Evolutionary conservation across 2,329 filamentous ascomycete species (phyloP).

Genomic region (Phaeophleospora eucalypticola): DNA sequence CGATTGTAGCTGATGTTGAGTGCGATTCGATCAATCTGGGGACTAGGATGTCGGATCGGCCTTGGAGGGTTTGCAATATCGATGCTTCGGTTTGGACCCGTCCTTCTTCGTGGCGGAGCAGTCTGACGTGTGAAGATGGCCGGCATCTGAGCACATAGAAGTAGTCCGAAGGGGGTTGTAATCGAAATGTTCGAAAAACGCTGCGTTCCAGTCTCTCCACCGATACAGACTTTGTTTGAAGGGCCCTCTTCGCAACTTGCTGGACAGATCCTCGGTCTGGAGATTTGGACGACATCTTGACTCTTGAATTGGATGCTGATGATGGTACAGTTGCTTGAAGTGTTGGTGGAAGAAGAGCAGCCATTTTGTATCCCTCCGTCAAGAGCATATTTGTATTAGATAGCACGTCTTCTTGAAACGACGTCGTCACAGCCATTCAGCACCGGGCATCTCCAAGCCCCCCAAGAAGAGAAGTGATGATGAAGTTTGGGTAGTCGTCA

Average conservation of each 20-base stretch:
- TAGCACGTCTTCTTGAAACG: not conserved
- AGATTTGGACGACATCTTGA: slow-evolving; percentile 16
- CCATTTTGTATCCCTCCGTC: slow-evolving; percentile 15
- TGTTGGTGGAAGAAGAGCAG: slow-evolving; percentile 8
- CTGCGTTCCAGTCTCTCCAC: slow-evolving; percentile 26
- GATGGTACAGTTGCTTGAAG: no score
- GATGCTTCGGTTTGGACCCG: slow-evolving; percentile 38
- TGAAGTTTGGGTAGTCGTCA: slow-evolving; percentile 3
- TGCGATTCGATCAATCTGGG: slow-evolving; percentile 39
- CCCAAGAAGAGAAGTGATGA: not conserved
- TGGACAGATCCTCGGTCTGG: slow-evolving; percentile 25
- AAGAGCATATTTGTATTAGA: not conserved
- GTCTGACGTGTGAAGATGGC: slow-evolving; percentile 35
- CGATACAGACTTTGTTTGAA: slow-evolving; percentile 25
- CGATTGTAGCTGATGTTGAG: slow-evolving; percentile 15
- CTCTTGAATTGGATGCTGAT: not conserved
- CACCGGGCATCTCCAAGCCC: slow-evolving; percentile 12
- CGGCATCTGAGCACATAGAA: slow-evolving; percentile 41
- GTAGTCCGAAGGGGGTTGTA: slow-evolving; percentile 37
- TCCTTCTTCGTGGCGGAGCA: slow-evolving; percentile 43
- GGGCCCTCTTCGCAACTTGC: slow-evolving; percentile 22
- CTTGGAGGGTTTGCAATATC: slow-evolving; percentile 36
- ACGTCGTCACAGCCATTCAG: not conserved
- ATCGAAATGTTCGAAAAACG: slow-evolving; percentile 41
- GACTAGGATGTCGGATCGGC: slow-evolving; percentile 35